A percentile compares a stretch with the other conserved stretches of the same genome.
Conservation (phyloP, 164 flowering plant species). For the Piper betle region DNA sequence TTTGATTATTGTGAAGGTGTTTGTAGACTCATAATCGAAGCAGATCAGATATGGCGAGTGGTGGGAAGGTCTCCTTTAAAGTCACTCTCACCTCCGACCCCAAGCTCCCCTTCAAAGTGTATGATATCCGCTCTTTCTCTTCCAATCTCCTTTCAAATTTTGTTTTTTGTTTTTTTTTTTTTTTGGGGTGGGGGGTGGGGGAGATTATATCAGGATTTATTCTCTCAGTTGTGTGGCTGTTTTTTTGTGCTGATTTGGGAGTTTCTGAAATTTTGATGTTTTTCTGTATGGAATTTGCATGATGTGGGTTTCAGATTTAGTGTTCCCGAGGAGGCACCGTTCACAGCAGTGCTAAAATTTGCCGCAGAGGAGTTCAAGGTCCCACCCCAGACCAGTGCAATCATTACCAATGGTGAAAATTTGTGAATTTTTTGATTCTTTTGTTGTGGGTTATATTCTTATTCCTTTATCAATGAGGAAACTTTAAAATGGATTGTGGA, state of each 20-base stretch:
- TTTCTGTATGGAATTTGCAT: background rate
- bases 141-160: no score
- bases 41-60: slow-evolving; percentile 20
- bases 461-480: no score
- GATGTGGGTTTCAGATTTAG: slow-evolving; percentile 44
- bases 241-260: no score
- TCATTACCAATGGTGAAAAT: slow-evolving; percentile 81
- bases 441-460: no score
- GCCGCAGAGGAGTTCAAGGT: slow-evolving; percentile 98
- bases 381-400: slow-evolving; percentile 99
- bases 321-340: slow-evolving; percentile 96
- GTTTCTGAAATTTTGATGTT: background rate
- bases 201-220: no score
- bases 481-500: no score
- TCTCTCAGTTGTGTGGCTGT: no score
- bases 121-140: background rate
- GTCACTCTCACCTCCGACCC: slow-evolving; percentile 97
- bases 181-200: no score
- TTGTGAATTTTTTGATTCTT: background rate
- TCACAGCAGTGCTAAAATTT: slow-evolving; percentile 88
- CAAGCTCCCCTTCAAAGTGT: slow-evolving; percentile 99
- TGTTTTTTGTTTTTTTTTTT: no score
- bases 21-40: no score
- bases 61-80: slow-evolving; percentile 95
- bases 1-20: no score